phyloP scores from a whole-genome alignment of 1,284 basidiomycete species.

The Ceratobasidium sp. region DNA sequence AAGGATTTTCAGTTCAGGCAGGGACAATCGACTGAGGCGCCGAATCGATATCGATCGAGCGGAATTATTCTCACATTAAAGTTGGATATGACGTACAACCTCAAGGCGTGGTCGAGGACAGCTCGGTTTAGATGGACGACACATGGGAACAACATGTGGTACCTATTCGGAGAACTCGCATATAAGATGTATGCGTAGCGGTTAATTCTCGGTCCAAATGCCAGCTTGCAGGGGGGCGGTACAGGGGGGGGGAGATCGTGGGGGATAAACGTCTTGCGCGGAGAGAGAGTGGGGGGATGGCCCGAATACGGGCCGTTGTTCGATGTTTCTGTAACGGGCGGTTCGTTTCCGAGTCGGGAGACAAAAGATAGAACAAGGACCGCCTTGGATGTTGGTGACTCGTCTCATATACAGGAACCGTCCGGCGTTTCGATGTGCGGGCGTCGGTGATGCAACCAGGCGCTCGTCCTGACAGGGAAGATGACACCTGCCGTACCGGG shows the following conservation, averaged over 20 bases:
- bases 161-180: not conserved
- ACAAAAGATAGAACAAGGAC: not conserved
- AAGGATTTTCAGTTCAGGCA: not conserved
- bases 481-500: not conserved
- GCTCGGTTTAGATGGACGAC: not conserved
- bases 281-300: not conserved
- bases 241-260: not conserved
- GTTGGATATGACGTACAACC: not conserved
- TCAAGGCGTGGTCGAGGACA: not conserved
- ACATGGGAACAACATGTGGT: not conserved
- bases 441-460: not conserved
- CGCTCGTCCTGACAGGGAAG: not conserved
- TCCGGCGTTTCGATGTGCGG: not conserved
- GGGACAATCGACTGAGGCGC: not conserved
- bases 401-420: not conserved
- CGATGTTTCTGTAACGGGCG: not conserved
- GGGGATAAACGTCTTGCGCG: not conserved
- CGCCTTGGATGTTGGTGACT: not conserved
- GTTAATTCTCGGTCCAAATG: not conserved
- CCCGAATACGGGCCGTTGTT: not conserved
- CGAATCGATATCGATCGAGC: not conserved
- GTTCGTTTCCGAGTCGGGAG: not conserved
- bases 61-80: not conserved
- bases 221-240: not conserved
- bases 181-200: not conserved